phyloP scores from a whole-genome alignment of 2,329 filamentous ascomycete species.

The Aspergillus intermedius region DNA sequence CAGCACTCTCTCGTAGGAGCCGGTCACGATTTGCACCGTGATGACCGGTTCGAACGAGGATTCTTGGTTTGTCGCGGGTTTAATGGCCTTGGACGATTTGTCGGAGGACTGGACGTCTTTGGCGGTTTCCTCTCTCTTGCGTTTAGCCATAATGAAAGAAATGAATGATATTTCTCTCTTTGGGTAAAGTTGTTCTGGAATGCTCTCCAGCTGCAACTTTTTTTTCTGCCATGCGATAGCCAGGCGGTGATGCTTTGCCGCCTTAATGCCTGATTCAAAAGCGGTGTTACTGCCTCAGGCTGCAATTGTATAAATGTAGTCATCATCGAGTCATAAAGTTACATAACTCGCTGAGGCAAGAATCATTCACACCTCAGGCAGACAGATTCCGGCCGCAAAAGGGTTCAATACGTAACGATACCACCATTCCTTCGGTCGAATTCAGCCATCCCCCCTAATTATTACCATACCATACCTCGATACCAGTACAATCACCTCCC shows the following conservation, averaged over 20 bases:
- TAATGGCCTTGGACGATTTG: conserved; percentile 28
- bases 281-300: neutral
- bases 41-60: conserved; percentile 26
- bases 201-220: conserved; percentile 9
- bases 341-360: neutral
- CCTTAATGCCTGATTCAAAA: neutral
- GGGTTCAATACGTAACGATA: conserved; percentile 1
- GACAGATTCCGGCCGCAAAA: neutral
- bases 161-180: neutral
- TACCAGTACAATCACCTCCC: neutral
- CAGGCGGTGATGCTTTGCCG: neutral
- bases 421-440: conserved; percentile 4
- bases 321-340: neutral
- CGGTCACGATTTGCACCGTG: conserved; percentile 82
- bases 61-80: conserved; percentile 19
- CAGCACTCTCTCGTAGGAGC: conserved; percentile 88
- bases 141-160: conserved; percentile 33
- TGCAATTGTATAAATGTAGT: neutral
- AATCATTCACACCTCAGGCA: conserved; percentile 12
- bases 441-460: neutral
- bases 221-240: conserved; percentile 16
- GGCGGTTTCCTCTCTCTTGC: conserved; percentile 36
- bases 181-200: conserved; percentile 2
- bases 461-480: neutral
- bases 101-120: conserved; percentile 20